Conservation (phyloP, 2,329 filamentous ascomycete species). For the Diplocarpon rosae region DNA sequence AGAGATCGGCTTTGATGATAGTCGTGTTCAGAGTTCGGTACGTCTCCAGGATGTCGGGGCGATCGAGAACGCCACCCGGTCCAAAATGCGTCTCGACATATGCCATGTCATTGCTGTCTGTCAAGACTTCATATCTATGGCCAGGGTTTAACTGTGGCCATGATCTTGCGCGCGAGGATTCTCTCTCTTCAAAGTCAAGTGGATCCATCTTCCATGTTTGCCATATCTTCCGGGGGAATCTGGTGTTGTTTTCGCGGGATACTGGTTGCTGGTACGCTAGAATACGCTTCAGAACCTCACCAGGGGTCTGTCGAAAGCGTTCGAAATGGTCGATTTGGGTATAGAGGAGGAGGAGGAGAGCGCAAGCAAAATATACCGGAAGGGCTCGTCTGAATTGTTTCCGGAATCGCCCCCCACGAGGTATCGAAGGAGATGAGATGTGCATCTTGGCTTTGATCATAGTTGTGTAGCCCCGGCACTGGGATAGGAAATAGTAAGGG, state of each 20-base stretch:
- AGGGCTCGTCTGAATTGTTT: conserved; percentile 16
- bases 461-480: no score
- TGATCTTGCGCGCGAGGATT: conserved; percentile 47
- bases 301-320: conserved; percentile 4
- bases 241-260: conserved; percentile 1
- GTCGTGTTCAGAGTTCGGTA: conserved; percentile 47
- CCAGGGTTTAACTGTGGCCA: conserved; percentile 57
- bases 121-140: conserved; percentile 37
- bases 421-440: no score
- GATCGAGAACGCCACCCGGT: conserved; percentile 51
- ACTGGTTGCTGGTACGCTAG: conserved; percentile 4
- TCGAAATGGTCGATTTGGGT: conserved; percentile 12
- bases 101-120: conserved; percentile 53
- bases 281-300: not conserved
- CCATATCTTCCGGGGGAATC: conserved; percentile 61
- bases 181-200: conserved; percentile 52
- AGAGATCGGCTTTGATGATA: conserved; percentile 56
- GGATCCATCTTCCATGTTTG: conserved; percentile 66
- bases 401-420: not conserved
- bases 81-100: conserved; percentile 62
- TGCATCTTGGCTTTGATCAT: no score
- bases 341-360: conserved; percentile 19
- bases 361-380: conserved; percentile 19
- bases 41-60: conserved; percentile 52
- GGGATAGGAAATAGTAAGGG: no score